Conservation (phyloP, 306 rosid genomes). For the Lotus japonicus region DNA sequence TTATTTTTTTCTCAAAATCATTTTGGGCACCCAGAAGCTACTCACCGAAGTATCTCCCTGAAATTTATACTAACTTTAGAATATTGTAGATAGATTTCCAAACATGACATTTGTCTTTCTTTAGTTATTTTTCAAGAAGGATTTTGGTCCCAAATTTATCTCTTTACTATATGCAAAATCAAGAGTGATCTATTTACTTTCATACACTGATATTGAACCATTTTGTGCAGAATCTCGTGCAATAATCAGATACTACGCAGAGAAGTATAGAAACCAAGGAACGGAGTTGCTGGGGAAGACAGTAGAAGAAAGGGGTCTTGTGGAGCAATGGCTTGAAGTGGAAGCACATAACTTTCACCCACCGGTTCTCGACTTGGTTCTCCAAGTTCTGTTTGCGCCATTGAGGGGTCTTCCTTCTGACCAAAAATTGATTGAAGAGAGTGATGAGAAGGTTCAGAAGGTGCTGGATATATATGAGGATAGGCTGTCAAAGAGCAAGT, state of each 20-base stretch:
- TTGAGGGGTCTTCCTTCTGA: not conserved
- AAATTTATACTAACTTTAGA: too few relatives aligned
- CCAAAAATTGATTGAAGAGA: not conserved
- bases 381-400: not conserved
- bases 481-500: not conserved
- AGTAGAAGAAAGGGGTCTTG: slow-evolving; percentile 20
- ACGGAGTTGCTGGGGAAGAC: slow-evolving; percentile 24
- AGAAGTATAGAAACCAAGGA: slow-evolving; percentile 17
- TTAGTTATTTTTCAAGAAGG: too few relatives aligned
- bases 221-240: slow-evolving; percentile 20
- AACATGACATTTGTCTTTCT: too few relatives aligned
- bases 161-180: too few relatives aligned
- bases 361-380: not conserved
- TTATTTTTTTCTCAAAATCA: too few relatives aligned
- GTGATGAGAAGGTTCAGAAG: not conserved
- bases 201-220: too few relatives aligned
- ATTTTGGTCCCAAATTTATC: not conserved
- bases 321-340: slow-evolving; percentile 30
- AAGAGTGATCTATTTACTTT: too few relatives aligned
- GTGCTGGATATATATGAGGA: not conserved
- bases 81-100: too few relatives aligned
- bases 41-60: too few relatives aligned
- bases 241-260: slow-evolving; percentile 17
- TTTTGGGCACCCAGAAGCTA: too few relatives aligned
- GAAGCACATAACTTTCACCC: slow-evolving; percentile 21